phyloP scores from a whole-genome alignment of 2,329 filamentous ascomycete species.

The Aureobasidium sp. region DNA sequence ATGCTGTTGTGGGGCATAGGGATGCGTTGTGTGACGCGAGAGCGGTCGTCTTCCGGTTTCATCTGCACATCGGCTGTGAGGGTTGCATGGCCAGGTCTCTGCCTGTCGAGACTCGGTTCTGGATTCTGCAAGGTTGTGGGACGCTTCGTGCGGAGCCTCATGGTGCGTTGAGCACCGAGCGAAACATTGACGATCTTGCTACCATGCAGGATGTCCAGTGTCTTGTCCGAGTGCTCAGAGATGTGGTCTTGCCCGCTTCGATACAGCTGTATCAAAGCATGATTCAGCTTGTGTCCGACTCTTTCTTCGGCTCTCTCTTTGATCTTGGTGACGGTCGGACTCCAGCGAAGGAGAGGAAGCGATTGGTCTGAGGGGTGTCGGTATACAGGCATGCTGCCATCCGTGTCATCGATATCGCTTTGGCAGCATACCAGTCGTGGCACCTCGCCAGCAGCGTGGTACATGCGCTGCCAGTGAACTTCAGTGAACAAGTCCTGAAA shows the following conservation, averaged over 20 bases:
- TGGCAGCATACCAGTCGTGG: conserved; percentile 88
- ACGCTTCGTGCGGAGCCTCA: conserved; percentile 82
- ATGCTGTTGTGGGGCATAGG: conserved; percentile 82
- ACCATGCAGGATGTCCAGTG: conserved; percentile 73
- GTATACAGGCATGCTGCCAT: conserved; percentile 82
- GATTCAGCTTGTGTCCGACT: conserved; percentile 77
- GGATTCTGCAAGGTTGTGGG: background rate
- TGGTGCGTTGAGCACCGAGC: conserved; percentile 82
- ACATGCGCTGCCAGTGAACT: conserved; percentile 85
- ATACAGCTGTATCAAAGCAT: conserved; percentile 88
- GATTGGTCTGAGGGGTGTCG: conserved; percentile 88
- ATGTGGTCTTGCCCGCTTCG: conserved; percentile 86
- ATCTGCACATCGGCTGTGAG: background rate
- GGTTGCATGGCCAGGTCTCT: background rate
- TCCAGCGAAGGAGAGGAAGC: conserved; percentile 69
- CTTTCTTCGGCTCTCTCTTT: conserved; percentile 61
- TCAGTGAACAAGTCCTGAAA: conserved; percentile 68
- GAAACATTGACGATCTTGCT: conserved; percentile 90
- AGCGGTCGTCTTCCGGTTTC: conserved; percentile 25
- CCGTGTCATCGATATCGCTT: conserved; percentile 60
- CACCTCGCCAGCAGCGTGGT: conserved; percentile 83
- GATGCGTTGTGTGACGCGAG: conserved; percentile 58
- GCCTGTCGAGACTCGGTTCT: background rate
- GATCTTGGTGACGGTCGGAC: conserved; percentile 62
- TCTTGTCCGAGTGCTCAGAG: conserved; percentile 95